Percentiles rank a stretch among this genome's conserved stretches.
Evolutionary conservation across 441 rosid genomes (phyloP).

Genomic region (Melastoma candidum): DNA sequence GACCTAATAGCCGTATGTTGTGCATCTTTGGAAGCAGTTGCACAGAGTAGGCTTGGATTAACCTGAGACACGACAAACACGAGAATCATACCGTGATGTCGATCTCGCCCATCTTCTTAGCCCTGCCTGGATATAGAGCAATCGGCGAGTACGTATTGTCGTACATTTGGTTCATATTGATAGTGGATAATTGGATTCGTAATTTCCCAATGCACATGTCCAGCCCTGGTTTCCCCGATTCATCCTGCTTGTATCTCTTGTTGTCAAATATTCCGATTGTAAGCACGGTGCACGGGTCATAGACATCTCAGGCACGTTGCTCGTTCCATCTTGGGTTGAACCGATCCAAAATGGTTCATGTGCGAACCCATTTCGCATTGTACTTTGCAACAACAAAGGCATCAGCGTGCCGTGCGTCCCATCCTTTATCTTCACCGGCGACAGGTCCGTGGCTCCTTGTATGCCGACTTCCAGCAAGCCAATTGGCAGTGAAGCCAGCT

Average conservation of each 20-base stretch:
- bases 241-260: constrained; percentile 51
- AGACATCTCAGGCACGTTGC: constrained; percentile 60
- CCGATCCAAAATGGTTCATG: constrained; percentile 50
- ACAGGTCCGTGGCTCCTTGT: constrained; percentile 50
- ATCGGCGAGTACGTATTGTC: constrained; percentile 32
- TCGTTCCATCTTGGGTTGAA: constrained; percentile 71
- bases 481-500: constrained; percentile 46
- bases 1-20: constrained; percentile 40
- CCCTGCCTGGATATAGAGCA: constrained; percentile 46
- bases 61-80: constrained; percentile 44
- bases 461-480: constrained; percentile 56
- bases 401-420: constrained; percentile 63
- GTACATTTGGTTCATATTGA: constrained; percentile 46
- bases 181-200: constrained; percentile 46
- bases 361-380: constrained; percentile 58
- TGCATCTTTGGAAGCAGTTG: constrained; percentile 65
- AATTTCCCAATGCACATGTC: constrained; percentile 42
- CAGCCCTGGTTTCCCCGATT: constrained; percentile 31
- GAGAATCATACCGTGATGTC: constrained; percentile 53
- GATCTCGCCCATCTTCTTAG: constrained; percentile 59
- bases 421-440: constrained; percentile 53
- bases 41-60: constrained; percentile 40
- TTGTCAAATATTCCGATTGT: constrained; percentile 56
- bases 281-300: constrained; percentile 58
- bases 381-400: constrained; percentile 64